phyloP scores from a whole-genome alignment of 257 asterid species.

The Cordia subcordata region DNA sequence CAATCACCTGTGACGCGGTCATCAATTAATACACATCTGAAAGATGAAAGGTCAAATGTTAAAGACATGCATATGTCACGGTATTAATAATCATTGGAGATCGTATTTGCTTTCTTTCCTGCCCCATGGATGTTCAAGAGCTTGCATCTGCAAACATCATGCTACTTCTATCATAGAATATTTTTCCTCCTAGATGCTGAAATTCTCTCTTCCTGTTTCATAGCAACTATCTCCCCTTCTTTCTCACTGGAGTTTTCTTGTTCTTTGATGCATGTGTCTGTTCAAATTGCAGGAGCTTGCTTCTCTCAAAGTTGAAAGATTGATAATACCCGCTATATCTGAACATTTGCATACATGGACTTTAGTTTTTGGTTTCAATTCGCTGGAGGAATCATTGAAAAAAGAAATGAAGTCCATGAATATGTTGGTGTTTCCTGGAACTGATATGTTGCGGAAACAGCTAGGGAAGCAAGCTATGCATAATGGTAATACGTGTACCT shows the following conservation, averaged over 20 bases:
- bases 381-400: conserved; percentile 52
- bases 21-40: too few species aligned
- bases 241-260: background rate
- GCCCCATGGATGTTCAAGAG: too few species aligned
- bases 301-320: conserved; percentile 55
- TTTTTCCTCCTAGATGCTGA: too few species aligned
- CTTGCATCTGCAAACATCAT: too few species aligned
- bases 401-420: conserved; percentile 59
- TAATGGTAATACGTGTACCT: conserved; percentile 36
- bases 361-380: conserved; percentile 61
- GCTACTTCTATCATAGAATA: too few species aligned
- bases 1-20: too few species aligned
- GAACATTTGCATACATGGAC: conserved; percentile 88
- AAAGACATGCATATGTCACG: too few species aligned
- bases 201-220: too few species aligned
- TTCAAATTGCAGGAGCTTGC: conserved; percentile 55
- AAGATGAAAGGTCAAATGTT: too few species aligned
- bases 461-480: conserved; percentile 36
- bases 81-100: too few species aligned
- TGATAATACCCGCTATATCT: conserved; percentile 84
- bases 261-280: background rate
- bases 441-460: conserved; percentile 81
- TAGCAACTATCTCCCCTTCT: background rate
- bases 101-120: too few species aligned
- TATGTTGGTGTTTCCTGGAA: conserved; percentile 90